Percentiles rank a stretch among this genome's conserved stretches.
Conservation (phyloP, 1,284 basidiomycete genomes). For the Microbotryomycetes sp. region DNA sequence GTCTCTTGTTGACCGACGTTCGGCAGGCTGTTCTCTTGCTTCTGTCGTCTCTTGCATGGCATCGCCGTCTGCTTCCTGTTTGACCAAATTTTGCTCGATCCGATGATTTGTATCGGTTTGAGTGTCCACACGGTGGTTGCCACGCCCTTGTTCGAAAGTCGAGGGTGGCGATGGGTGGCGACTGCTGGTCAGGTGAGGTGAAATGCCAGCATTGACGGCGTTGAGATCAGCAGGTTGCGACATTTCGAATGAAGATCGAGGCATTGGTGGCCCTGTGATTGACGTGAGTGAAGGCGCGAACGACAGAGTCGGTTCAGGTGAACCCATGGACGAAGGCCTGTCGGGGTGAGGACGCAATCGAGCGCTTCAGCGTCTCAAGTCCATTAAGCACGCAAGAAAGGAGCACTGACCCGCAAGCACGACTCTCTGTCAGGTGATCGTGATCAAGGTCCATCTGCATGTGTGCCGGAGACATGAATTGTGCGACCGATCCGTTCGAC, state of each 20-base stretch:
- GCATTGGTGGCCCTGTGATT: not conserved
- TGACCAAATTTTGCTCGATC: not conserved
- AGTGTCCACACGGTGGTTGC: no score
- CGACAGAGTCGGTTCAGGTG: not conserved
- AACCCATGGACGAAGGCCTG: not conserved
- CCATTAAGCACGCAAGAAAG: not conserved
- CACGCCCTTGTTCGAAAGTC: no score
- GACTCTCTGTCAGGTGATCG: slow-evolving; percentile 23
- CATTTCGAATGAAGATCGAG: slow-evolving; percentile 7
- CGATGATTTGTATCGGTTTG: not conserved
- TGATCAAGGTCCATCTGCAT: slow-evolving; percentile 16
- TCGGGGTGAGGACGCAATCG: not conserved
- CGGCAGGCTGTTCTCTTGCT: no score
- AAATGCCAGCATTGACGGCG: slow-evolving; percentile 23
- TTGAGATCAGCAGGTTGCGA: slow-evolving; percentile 16
- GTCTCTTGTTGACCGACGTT: not conserved
- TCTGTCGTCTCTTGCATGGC: not conserved
- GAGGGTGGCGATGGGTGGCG: slow-evolving; percentile 4
- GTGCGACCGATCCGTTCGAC: not conserved
- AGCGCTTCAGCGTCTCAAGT: not conserved
- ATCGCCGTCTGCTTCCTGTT: not conserved
- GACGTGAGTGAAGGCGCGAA: not conserved
- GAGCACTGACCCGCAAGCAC: slow-evolving; percentile 21
- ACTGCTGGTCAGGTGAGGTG: slow-evolving; percentile 18
- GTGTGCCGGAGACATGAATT: not conserved